Evolutionary conservation across 176 grass and related monocot genomes (phyloP).

Genomic region (Alopecurus myosuroides): DNA sequence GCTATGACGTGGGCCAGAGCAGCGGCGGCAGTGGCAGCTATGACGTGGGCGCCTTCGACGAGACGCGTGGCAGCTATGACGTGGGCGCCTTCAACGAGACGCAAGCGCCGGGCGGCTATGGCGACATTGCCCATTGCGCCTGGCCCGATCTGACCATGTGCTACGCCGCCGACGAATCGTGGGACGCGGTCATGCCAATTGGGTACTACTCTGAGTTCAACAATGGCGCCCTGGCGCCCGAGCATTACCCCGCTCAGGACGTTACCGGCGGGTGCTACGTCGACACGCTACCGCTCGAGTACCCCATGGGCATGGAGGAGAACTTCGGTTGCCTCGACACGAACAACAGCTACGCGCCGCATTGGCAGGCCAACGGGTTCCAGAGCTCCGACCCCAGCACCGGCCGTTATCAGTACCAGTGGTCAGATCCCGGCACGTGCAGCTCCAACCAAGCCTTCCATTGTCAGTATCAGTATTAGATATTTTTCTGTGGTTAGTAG

Average conservation of each 20-base stretch:
- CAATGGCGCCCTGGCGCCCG: background rate
- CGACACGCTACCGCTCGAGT: background rate
- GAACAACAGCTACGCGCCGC: background rate
- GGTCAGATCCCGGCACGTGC: too few species aligned
- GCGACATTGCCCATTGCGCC: background rate
- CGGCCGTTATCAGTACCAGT: too few species aligned
- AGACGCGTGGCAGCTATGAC: background rate
- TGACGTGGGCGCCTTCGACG: background rate
- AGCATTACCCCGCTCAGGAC: background rate
- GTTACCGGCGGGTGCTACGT: background rate
- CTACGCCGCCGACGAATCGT: background rate
- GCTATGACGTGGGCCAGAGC: background rate
- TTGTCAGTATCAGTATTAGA: too few species aligned
- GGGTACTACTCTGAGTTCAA: background rate
- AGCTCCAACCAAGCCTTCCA: too few species aligned
- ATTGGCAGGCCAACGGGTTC: background rate
- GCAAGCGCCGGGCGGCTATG: background rate
- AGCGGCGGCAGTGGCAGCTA: too few species aligned
- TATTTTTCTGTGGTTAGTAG: too few species aligned
- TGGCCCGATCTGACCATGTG: background rate
- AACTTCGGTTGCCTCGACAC: background rate
- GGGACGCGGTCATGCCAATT: background rate
- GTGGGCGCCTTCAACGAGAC: background rate
- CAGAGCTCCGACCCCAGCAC: too few species aligned
- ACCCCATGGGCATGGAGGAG: background rate